Conservation (phyloP, 352 stramenopile species). For the Phytopythium ostracodes region DNA sequence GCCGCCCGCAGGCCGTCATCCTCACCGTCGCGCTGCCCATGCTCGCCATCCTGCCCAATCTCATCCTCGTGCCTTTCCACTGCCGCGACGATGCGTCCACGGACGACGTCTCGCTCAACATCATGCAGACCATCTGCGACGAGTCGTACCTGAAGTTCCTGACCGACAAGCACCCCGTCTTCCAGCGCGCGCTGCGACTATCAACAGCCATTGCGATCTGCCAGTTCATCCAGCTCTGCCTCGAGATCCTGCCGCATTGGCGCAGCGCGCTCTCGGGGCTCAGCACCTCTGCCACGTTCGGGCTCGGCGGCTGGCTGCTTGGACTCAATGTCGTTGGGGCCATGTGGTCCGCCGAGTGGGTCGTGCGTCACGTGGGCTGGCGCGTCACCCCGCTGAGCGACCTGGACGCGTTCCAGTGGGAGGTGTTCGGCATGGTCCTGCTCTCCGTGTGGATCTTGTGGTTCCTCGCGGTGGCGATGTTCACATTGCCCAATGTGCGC, state of each 20-base stretch:
- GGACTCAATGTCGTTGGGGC: conserved; percentile 55
- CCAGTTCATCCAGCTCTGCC: conserved; percentile 83
- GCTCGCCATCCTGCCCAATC: conserved; percentile 63
- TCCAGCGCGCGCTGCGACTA: conserved; percentile 77
- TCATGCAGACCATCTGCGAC: conserved; percentile 64
- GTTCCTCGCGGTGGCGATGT: conserved; percentile 69
- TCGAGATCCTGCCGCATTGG: conserved; percentile 79
- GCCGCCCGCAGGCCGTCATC: conserved; percentile 73
- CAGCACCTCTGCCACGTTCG: conserved; percentile 44
- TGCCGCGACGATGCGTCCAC: conserved; percentile 25
- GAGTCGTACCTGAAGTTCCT: conserved; percentile 84
- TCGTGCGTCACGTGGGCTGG: conserved; percentile 62
- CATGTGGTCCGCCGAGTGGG: conserved; percentile 77
- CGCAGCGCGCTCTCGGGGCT: conserved; percentile 53
- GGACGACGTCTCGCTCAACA: conserved; percentile 22
- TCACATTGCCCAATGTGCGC: conserved; percentile 48
- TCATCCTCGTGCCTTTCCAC: conserved; percentile 71
- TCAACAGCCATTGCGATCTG: conserved; percentile 77
- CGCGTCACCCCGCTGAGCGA: conserved; percentile 67
- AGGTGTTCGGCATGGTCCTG: conserved; percentile 78
- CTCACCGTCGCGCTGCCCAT: conserved; percentile 69
- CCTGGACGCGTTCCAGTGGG: conserved; percentile 64
- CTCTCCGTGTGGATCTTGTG: conserved; percentile 78
- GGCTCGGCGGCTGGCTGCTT: conserved; percentile 52
- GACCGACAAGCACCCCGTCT: conserved; percentile 76